Conservation (phyloP, 1,139 yeast genomes). For the Suhomyces guaymorum region DNA sequence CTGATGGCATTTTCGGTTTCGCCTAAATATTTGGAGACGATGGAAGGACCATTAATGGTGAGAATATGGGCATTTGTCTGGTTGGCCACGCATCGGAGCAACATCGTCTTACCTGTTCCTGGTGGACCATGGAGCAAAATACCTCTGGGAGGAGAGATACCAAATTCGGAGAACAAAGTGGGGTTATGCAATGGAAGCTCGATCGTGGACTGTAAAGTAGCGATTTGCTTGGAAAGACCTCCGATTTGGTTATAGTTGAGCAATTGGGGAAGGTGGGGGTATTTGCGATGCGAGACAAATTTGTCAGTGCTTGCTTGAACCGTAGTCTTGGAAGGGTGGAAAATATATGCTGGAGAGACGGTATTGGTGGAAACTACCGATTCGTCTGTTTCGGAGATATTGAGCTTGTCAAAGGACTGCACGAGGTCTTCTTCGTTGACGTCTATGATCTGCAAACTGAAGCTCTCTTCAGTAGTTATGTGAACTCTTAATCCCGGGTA, state of each 20-base stretch:
- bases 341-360: constrained; percentile 50
- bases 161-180: constrained; percentile 73
- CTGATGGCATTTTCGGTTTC: constrained; percentile 87
- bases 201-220: constrained; percentile 62
- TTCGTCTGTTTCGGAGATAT: constrained; percentile 7
- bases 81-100: constrained; percentile 76
- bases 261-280: constrained; percentile 44
- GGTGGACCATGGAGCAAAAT: constrained; percentile 92
- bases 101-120: constrained; percentile 95
- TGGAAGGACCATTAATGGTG: constrained; percentile 86
- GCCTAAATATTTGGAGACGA: constrained; percentile 88
- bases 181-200: constrained; percentile 83
- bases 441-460: constrained; percentile 23
- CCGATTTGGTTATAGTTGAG: constrained; percentile 63
- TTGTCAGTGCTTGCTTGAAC: constrained; percentile 18
- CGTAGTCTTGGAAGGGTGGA: constrained; percentile 39
- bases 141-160: constrained; percentile 91
- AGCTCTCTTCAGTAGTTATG: constrained; percentile 5
- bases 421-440: constrained; percentile 23
- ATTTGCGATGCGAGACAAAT: constrained; percentile 25
- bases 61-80: constrained; percentile 76
- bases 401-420: constrained; percentile 29
- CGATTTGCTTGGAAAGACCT: constrained; percentile 70
- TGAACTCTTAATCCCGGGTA: constrained; percentile 51
- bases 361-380: constrained; percentile 19